Evolutionary conservation across 1,139 yeast genomes (phyloP), one percentile per base, ranked within the genome.

Genomic region (Debaryomyces sp.): DNA sequence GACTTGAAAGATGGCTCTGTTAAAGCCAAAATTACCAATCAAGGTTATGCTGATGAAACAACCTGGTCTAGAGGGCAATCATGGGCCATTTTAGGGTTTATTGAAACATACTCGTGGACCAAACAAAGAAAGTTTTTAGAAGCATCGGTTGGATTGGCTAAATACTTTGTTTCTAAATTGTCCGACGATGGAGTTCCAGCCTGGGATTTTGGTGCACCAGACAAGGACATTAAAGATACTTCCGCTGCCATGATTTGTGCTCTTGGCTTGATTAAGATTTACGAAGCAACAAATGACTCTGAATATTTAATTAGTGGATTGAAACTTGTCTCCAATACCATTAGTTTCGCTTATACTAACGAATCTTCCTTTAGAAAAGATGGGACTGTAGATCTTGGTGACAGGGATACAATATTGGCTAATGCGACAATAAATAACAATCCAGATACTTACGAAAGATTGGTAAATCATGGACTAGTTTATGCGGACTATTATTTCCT

Each of bases 11-110:
- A 57, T 12, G 68, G 68, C 3, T 40, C 46, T 2, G 29, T 26
- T 26, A 26, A 26, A 8, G 29, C 29, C 29, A 26, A 26, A 26
- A 54, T 58, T 46, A 64, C 68, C 32, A 55, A 59, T 34, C 68
- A 64, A 45, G 68, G 68, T 7, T 63, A 57, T 43, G 54, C 47
- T 8, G 65, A 64, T 46, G 65, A 61, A n/a, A 46, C 60, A 10
- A 52, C 60, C 26, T 64, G 68, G 68, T 51, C 63, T n/a, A 57
- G 68, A n/a, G 68, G 68, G 10, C 68, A 63, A 50, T 59, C 67
- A 4, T 63, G 68, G 68, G 64, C 62, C 4, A 37, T 64, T 6
- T 47, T 62, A 40, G 68, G 68, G 8, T 64, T 46, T 45, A 60
- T 62, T 17, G 57, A 56, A 29, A 53, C 59, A 2, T 64, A 62